A percentile compares a stretch with the other conserved stretches of the same genome.
Conservation (phyloP, 345 rosid genomes). For the Camelina laxa region DNA sequence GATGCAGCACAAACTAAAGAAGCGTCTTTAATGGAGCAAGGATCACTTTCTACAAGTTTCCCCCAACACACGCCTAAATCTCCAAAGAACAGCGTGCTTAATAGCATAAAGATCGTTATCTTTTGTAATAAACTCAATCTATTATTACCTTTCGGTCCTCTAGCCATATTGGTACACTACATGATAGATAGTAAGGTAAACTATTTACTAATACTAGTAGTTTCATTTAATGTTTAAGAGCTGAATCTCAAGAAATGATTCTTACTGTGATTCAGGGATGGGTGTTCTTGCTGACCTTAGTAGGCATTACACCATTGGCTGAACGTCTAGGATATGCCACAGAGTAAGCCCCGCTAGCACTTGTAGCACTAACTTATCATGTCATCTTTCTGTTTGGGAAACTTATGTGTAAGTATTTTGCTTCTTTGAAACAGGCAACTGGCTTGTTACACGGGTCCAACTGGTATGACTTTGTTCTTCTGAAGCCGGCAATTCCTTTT, state of each 20-base stretch:
- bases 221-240: constrained; percentile 19
- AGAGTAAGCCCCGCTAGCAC: constrained; percentile 62
- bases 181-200: constrained; percentile 68
- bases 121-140: constrained; percentile 81
- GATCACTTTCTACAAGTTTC: constrained; percentile 37
- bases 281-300: constrained; percentile 86
- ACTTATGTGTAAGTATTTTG: constrained; percentile 22
- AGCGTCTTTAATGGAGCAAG: constrained; percentile 41
- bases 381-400: constrained; percentile 3
- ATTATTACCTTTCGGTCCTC: constrained; percentile 88
- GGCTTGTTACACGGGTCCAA: constrained; percentile 90
- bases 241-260: constrained; percentile 19
- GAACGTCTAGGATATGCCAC: constrained; percentile 99
- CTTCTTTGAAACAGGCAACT: constrained; percentile 70
- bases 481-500: not conserved
- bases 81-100: constrained; percentile 41
- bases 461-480: constrained; percentile 56
- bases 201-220: constrained; percentile 8
- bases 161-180: constrained; percentile 75
- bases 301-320: constrained; percentile 95
- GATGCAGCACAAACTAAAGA: constrained; percentile 34
- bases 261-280: constrained; percentile 66
- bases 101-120: constrained; percentile 53
- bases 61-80: constrained; percentile 31
- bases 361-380: constrained; percentile 28